Percentiles rank a stretch among this genome's conserved stretches.
These are phyloP conservation scores for Stromatinia cepivora DNA, from an alignment of 2,329 filamentous ascomycete species.

Conservation along the genomic window DNA sequence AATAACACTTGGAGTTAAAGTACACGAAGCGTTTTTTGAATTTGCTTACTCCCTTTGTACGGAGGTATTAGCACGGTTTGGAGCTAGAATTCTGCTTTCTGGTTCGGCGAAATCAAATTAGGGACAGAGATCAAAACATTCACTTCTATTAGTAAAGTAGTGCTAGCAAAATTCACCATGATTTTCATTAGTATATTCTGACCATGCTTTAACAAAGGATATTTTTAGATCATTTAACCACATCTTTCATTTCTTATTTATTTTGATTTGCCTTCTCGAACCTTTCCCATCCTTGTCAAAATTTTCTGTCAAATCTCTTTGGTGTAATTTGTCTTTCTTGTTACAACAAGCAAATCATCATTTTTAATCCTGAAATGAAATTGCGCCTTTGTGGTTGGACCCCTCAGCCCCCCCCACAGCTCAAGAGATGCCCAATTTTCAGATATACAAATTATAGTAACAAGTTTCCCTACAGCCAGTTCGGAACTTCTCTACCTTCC, in stretches of 20 bases:
- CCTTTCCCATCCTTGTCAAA: neutral
- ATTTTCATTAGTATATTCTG: too few relatives aligned
- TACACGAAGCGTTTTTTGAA: neutral
- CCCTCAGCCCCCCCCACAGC: too few relatives aligned
- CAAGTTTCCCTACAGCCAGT: neutral
- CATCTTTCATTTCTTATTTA: neutral
- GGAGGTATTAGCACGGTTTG: neutral
- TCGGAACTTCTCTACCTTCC: neutral
- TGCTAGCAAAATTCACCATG: neutral
- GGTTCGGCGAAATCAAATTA: neutral
- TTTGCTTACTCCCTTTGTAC: neutral
- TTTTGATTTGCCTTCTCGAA: neutral
- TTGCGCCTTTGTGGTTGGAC: too few relatives aligned
- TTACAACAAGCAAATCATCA: too few relatives aligned
- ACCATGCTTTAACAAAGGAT: too few relatives aligned
- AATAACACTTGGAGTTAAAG: neutral
- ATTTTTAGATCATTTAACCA: neutral
- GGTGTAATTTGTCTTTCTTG: too few relatives aligned
- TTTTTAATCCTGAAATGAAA: too few relatives aligned
- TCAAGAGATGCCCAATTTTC: too few relatives aligned
- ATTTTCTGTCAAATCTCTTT: too few relatives aligned
- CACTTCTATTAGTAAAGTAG: neutral
- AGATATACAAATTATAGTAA: too few relatives aligned
- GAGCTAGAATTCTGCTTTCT: neutral
- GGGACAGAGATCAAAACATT: neutral